Evolutionary conservation across 441 rosid species (phyloP).

Genomic region (Syzygium malaccense): DNA sequence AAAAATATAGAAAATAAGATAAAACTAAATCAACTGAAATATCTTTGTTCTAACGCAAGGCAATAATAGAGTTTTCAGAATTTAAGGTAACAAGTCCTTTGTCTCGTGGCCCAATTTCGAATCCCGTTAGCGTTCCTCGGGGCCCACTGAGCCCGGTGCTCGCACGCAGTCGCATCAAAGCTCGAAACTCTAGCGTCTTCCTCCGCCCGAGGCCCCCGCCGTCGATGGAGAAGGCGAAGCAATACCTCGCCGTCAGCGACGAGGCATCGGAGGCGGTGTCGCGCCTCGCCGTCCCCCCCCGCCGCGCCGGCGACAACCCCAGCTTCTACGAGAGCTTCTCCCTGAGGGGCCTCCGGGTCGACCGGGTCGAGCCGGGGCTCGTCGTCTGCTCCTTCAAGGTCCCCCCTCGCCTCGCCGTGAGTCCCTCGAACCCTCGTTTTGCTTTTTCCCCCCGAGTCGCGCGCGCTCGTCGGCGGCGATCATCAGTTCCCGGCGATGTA

Average conservation of each 20-base stretch:
- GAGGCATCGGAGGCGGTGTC: slow-evolving; percentile 35
- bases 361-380: slow-evolving; percentile 61
- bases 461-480: background rate
- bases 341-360: slow-evolving; percentile 63
- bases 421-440: background rate
- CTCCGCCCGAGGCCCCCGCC: background rate
- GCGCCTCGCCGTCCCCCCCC: slow-evolving; percentile 36
- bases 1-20: background rate
- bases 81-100: background rate
- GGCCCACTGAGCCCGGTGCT: background rate
- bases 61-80: background rate
- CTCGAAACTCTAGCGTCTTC: background rate
- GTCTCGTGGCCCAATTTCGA: background rate
- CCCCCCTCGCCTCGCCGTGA: slow-evolving; percentile 82
- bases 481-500: background rate
- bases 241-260: slow-evolving; percentile 32
- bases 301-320: slow-evolving; percentile 21
- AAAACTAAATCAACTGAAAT: background rate
- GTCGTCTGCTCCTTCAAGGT: slow-evolving; percentile 70
- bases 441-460: background rate
- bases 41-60: background rate
- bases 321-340: slow-evolving; percentile 71
- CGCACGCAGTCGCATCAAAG: background rate
- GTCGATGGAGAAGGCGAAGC: slow-evolving; percentile 49
- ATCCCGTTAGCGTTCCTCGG: background rate